Conservation (phyloP, 768 basidiomycete species). For the Suillus paluster region DNA sequence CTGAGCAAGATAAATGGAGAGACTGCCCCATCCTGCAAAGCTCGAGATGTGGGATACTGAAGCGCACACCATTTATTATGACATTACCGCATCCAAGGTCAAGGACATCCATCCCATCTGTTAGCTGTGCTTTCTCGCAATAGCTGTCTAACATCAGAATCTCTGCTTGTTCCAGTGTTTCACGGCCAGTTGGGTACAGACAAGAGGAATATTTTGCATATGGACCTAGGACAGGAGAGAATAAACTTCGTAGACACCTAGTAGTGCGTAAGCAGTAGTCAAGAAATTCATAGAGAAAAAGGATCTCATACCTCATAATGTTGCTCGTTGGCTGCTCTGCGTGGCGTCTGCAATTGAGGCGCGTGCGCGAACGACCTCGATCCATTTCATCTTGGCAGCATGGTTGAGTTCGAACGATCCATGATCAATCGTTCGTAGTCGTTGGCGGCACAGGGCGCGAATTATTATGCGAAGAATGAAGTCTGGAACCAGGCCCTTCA, state of each 20-base stretch:
- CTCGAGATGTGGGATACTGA: neutral
- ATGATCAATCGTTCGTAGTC: constrained; percentile 62
- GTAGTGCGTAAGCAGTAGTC: neutral
- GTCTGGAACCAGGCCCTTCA: constrained; percentile 66
- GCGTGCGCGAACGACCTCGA: constrained; percentile 55
- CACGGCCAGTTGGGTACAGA: constrained; percentile 61
- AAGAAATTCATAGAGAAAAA: neutral
- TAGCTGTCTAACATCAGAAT: constrained; percentile 68
- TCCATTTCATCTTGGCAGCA: constrained; percentile 69
- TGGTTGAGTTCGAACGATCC: constrained; percentile 65
- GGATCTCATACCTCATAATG: constrained; percentile 64
- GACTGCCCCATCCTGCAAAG: constrained; percentile 66
- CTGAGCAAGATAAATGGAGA: constrained; percentile 67
- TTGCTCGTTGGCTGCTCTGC: constrained; percentile 73
- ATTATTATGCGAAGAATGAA: constrained; percentile 52
- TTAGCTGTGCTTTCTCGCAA: constrained; percentile 64
- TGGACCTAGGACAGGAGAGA: constrained; percentile 64
- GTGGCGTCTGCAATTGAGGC: constrained; percentile 62
- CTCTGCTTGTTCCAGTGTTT: constrained; percentile 67
- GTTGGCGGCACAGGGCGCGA: constrained; percentile 51
- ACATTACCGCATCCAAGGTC: constrained; percentile 71
- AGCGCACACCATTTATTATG: neutral
- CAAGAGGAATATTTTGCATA: constrained; percentile 71
- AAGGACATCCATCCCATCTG: constrained; percentile 63
- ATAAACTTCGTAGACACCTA: constrained; percentile 68